Base-by-base conservation (phyloP, 805 yeast species). In the Candida railenensis region DNA sequence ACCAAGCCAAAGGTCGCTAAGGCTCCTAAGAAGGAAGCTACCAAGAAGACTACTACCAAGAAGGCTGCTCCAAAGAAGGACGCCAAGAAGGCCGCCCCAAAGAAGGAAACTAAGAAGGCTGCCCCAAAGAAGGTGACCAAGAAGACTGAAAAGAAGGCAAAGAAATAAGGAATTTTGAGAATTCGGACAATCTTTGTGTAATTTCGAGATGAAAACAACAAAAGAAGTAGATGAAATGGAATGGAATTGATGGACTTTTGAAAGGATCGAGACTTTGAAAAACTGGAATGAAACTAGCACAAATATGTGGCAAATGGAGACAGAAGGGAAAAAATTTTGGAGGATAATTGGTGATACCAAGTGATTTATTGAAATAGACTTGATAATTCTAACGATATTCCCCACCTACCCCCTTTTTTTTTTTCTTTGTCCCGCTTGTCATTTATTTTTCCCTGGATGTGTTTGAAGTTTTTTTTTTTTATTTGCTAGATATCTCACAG, bases 31-130 rank as follows among this genome's bases (percentile, higher is more conserved):
- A 52, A 50, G 44, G 55, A 62, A 25, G 53, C 59, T 22, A 49
- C 62, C 18, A 58, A n/a, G n/a, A 25, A 58, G 53, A 55, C 44
- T 44, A 58, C 39, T 33, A 45, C 61, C 37, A 56, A 50, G 51
- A 63, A 57, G 51, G 60, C 67, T 36, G 59, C 66, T 37, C 49
- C 63, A 25, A 64, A 59, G 59, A 66, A 65, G 40, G 41, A 39
- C 51, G 40, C 43, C 15, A 52, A 52, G 42, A 43, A 47, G 25
- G 47, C 59, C 39, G 45, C 44, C 38, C 43, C 48, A 28, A 51
- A 48, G 52, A 50, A 53, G 40, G 45, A 15, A 15, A 34, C 42
- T 18, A 51, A 50, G 39, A 40, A 45, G 21, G 46, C 59, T 41
- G 45, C 41, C 37, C 43, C 47, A 30, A 50, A 48, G 50, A 49